Conservation (phyloP, 108 stramenopile species). For the Conticribra guillardii region DNA sequence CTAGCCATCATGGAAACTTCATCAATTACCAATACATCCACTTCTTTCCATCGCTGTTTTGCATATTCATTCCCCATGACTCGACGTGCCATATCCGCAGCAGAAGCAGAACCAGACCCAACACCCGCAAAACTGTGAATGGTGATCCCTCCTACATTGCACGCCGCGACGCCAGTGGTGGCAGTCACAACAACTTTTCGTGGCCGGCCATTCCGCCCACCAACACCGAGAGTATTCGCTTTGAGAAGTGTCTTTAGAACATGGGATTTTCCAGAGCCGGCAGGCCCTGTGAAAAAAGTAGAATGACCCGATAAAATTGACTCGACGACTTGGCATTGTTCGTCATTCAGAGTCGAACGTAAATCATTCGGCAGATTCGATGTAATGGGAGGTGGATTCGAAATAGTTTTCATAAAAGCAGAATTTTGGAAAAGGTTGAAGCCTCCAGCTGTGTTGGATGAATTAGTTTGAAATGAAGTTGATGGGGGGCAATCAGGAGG, state of each 20-base stretch:
- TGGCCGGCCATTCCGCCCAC: constrained; percentile 14
- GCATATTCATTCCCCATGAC: constrained; percentile 57
- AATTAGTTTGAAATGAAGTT: constrained; percentile 3
- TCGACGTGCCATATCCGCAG: constrained; percentile 31
- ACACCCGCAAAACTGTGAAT: constrained; percentile 83
- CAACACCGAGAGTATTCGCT: constrained; percentile 34
- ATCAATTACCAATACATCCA: constrained; percentile 75
- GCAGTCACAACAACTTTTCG: constrained; percentile 64
- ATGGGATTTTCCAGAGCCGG: constrained; percentile 49
- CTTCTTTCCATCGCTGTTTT: constrained; percentile 55
- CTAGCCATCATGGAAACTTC: constrained; percentile 86
- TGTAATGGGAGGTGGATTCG: constrained; percentile 38
- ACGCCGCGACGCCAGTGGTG: constrained; percentile 65
- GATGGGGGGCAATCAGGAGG: constrained; percentile 15
- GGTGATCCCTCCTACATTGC: constrained; percentile 60
- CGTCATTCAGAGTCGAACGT: constrained; percentile 32
- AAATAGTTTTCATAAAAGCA: constrained; percentile 29
- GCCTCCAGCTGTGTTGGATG: constrained; percentile 5
- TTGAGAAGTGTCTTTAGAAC: constrained; percentile 32
- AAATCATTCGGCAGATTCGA: constrained; percentile 27
- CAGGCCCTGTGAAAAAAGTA: constrained; percentile 58
- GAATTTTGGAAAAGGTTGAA: constrained; percentile 22
- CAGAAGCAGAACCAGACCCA: constrained; percentile 45
- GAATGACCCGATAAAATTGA: constrained; percentile 40
- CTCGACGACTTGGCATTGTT: constrained; percentile 45